Base-by-base conservation (phyloP, 108 stramenopile species). In the Cyclotella choctawhatcheeana region DNA sequence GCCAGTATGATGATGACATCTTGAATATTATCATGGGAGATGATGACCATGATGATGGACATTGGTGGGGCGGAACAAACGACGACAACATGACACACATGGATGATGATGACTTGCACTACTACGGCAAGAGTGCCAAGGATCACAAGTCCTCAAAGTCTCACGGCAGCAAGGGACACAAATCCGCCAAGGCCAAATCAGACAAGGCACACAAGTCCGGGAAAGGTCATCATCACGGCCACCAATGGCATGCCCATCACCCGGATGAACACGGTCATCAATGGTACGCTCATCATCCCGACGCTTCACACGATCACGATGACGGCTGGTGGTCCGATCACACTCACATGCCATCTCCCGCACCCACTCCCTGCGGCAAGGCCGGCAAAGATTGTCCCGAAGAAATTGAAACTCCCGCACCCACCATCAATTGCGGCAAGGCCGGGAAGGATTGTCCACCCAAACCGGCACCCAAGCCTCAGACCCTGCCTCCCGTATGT, bases 111-210 rank as follows among this genome's bases (percentile, higher is more conserved):
- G 20, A 61, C 31, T 13, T 16, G 17, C 29, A 33, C 2, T 32
- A 58, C 24, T 16, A 25, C 22, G 37, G 35, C 0, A 62, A 62
- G 22, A 62, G 60, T 62, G 40, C 8, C 6, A 40, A 40, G 37
- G 37, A 40, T 6, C 37, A 40, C 6, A 40, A 40, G n/a, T n/a
- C n/a, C n/a, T n/a, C n/a, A n/a, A n/a, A n/a, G n/a, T n/a, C n/a
- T n/a, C n/a, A n/a, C n/a, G 37, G 37, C 37, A 40, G 60, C 31
- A 62, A 62, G 37, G 60, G 40, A 43, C 2, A 5, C 37, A 60
- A 51, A 24, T 71, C 70, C 47, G 67, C 47, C 22, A 67, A 69
- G 12, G 68, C 14, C 2, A 71, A 71, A 60, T 50, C 69, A 34
- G 59, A 52, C n/a, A 72, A 72, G 51, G 12, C 44, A 25, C 20